Conservation (phyloP, 2,329 filamentous ascomycete species). For the Pseudopyricularia javanii region DNA sequence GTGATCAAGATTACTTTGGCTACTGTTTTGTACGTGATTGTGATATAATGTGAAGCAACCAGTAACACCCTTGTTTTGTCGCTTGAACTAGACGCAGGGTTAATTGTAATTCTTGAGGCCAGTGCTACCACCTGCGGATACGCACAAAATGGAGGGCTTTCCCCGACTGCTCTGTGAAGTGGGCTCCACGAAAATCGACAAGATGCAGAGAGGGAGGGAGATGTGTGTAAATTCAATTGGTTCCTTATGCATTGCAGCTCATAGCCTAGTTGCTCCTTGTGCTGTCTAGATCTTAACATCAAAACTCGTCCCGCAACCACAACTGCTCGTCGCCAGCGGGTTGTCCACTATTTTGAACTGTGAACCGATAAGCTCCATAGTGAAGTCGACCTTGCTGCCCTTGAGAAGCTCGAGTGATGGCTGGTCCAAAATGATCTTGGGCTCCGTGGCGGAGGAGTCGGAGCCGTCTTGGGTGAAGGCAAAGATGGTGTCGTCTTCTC, state of each 20-base stretch:
- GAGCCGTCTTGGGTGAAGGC: conserved; percentile 47
- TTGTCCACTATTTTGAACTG: conserved; percentile 98
- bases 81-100: too few species aligned
- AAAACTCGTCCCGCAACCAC: conserved; percentile 95
- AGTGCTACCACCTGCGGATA: too few species aligned
- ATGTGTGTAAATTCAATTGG: not conserved
- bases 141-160: too few species aligned
- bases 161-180: too few species aligned
- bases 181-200: too few species aligned
- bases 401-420: conserved; percentile 79
- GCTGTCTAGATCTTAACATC: conserved; percentile 60
- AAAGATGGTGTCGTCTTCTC: conserved; percentile 82
- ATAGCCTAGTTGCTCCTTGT: not conserved
- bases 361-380: conserved; percentile 75
- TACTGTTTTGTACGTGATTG: not conserved
- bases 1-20: conserved; percentile 7
- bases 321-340: conserved; percentile 81
- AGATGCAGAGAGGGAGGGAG: too few species aligned
- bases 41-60: too few species aligned
- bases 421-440: conserved; percentile 84
- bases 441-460: conserved; percentile 23
- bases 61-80: too few species aligned
- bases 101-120: too few species aligned
- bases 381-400: conserved; percentile 93
- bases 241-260: not conserved